Base-by-base conservation (phyloP, 768 basidiomycete species). In the Hygrocybe coccinea region DNA sequence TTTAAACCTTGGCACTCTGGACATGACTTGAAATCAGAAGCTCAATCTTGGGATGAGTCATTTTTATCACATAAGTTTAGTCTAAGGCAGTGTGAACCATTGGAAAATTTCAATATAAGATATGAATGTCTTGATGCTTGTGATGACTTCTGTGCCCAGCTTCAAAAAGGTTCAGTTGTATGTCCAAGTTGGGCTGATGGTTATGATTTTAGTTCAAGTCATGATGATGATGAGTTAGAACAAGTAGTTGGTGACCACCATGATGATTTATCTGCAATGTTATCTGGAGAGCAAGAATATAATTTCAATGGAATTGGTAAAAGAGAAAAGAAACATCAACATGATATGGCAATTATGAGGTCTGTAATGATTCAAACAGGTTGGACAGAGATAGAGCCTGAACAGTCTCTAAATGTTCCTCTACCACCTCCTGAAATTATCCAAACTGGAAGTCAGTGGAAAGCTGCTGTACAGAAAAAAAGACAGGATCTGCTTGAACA, bases 111-210 rank as follows among this genome's bases (percentile, higher is more conserved):
- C 55, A 65, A 75, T 49, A 33, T 74, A 1, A 43, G 57, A 19
- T 70, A 73, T 64, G 71, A 75, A 59, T 74, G 73, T 54, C 38
- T 66, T 17, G 71, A 74, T 67, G 67, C 67, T 17, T 22, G 36
- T 33, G 46, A 43, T 46, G n/a, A 52, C 36, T 21, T 43, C 25
- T 19, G n/a, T 53, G n/a, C 17, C 8, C 17, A 56, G 37, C 29
- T 29, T 29, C 29, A 29, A 29, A 29, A 29, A 29, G 29, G 29
- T 29, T 29, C 29, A 29, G 29, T 29, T 29, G 29, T 29, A 29
- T 29, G 29, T 29, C 29, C 29, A 29, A 29, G 29, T 29, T 29
- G 29, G 29, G 29, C 29, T 29, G 29, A 29, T 29, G 29, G 29
- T 29, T 29, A 29, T 29, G 29, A 29, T 29, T 29, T 29, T 29